Conservation (phyloP, 2,329 filamentous ascomycete genomes). For the Talaromyces atroroseus region DNA sequence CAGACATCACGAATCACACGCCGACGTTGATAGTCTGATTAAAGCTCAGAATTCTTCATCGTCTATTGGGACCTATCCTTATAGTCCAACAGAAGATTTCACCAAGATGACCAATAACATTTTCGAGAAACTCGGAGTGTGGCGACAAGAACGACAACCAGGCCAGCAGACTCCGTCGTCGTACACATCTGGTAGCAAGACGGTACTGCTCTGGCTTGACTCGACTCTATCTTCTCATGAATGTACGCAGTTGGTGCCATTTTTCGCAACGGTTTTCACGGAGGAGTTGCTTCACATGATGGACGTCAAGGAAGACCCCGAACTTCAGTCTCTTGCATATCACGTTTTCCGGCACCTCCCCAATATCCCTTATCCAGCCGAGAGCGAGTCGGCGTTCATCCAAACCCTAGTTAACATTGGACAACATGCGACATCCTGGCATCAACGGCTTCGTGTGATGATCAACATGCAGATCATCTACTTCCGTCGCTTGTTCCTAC, state of each 20-base stretch:
- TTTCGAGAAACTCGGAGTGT: constrained; percentile 74
- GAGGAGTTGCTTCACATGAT: constrained; percentile 98
- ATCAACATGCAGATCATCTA: constrained; percentile 99
- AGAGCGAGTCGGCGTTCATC: constrained; percentile 81
- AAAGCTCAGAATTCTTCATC: constrained; percentile 72
- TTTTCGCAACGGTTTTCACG: constrained; percentile 86
- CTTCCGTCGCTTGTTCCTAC: constrained; percentile 90
- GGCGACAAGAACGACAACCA: constrained; percentile 76
- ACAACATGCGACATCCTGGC: constrained; percentile 79
- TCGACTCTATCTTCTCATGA: constrained; percentile 85
- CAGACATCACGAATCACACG: constrained; percentile 89
- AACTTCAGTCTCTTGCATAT: constrained; percentile 89
- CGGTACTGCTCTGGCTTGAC: constrained; percentile 91
- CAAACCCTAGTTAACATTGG: constrained; percentile 82
- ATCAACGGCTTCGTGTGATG: constrained; percentile 86
- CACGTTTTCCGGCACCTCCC: constrained; percentile 95
- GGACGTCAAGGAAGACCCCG: constrained; percentile 98
- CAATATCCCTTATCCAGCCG: constrained; percentile 85
- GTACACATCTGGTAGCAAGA: constrained; percentile 95
- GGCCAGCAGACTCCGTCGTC: constrained; percentile 90
- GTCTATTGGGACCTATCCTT: constrained; percentile 78
- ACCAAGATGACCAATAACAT: constrained; percentile 64
- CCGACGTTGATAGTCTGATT: constrained; percentile 68
- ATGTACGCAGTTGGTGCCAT: constrained; percentile 81
- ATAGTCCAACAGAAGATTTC: constrained; percentile 71